A percentile compares a stretch with the other conserved stretches of the same genome.
Conservation (phyloP, 1,284 basidiomycete genomes). For the Boletellus dicymbophilus region DNA sequence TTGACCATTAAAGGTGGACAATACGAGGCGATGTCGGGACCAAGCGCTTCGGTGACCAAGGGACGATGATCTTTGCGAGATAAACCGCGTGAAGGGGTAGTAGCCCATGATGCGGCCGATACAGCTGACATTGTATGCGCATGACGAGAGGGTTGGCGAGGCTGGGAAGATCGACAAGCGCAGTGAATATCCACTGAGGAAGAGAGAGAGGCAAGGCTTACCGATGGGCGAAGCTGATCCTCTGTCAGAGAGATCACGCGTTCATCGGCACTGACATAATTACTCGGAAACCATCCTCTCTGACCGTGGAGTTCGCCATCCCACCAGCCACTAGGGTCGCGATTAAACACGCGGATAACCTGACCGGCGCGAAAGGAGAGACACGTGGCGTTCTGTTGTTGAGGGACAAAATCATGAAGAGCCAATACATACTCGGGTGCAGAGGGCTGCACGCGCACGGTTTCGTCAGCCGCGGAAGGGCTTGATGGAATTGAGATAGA, state of each 20-base stretch:
- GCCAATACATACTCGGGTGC: slow-evolving; percentile 75
- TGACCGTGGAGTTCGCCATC: slow-evolving; percentile 89
- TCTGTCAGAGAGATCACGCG: slow-evolving; percentile 52
- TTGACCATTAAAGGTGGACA: slow-evolving; percentile 76
- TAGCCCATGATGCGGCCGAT: slow-evolving; percentile 59
- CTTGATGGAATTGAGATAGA: slow-evolving; percentile 32
- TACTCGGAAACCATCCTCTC: slow-evolving; percentile 99
- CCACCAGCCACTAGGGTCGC: slow-evolving; percentile 96
- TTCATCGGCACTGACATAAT: slow-evolving; percentile 74
- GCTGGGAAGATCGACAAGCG: slow-evolving; percentile 13
- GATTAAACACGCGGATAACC: slow-evolving; percentile 86
- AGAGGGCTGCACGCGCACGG: slow-evolving; percentile 39
- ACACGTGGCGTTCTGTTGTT: slow-evolving; percentile 75
- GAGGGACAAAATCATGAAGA: slow-evolving; percentile 84
- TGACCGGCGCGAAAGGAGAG: slow-evolving; percentile 89
- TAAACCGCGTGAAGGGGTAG: slow-evolving; percentile 38
- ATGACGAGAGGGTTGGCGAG: slow-evolving; percentile 38
- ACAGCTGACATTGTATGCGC: slow-evolving; percentile 49
- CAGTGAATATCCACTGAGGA: not conserved
- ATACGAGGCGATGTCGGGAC: slow-evolving; percentile 54
- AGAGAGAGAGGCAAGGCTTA: slow-evolving; percentile 35
- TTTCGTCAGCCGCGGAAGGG: slow-evolving; percentile 44
- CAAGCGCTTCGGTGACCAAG: slow-evolving; percentile 45
- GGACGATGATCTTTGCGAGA: slow-evolving; percentile 43
- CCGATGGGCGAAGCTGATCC: slow-evolving; percentile 46